phyloP scores from a whole-genome alignment of 73 alveolate genomes.

The Paramecium primaurelia region DNA sequence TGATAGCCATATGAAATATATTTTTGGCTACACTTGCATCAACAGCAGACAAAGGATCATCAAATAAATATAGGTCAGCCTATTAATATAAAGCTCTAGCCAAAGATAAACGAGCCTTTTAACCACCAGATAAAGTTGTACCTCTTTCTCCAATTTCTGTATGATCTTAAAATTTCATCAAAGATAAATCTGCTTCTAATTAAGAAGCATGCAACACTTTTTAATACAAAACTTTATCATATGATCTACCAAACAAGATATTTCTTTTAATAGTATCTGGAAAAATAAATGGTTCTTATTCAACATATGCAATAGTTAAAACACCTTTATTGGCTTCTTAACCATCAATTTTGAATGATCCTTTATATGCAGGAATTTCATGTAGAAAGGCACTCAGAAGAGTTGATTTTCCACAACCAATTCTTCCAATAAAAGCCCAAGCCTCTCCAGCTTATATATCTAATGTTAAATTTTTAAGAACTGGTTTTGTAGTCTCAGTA shows the following conservation, averaged over 20 bases:
- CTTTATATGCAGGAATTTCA: slow-evolving; percentile 64
- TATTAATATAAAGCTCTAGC: slow-evolving; percentile 88
- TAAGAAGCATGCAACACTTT: slow-evolving; percentile 78
- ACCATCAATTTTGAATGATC: slow-evolving; percentile 35
- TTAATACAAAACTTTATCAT: slow-evolving; percentile 74
- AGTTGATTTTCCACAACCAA: slow-evolving; percentile 87
- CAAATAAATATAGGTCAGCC: slow-evolving; percentile 71
- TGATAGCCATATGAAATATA: slow-evolving; percentile 43
- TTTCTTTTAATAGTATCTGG: slow-evolving; percentile 87
- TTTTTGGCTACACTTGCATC: slow-evolving; percentile 73
- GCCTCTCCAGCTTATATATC: slow-evolving; percentile 82
- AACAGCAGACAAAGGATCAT: slow-evolving; percentile 78
- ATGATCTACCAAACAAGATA: slow-evolving; percentile 80
- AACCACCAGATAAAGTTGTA: slow-evolving; percentile 80
- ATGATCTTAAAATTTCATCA: slow-evolving; percentile 79
- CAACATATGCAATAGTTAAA: slow-evolving; percentile 66
- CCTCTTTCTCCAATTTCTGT: slow-evolving; percentile 96
- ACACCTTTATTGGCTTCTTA: not conserved
- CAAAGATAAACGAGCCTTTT: slow-evolving; percentile 82
- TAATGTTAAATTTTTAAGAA: slow-evolving; percentile 62
- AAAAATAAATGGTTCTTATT: slow-evolving; percentile 91
- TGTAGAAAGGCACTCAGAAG: slow-evolving; percentile 70
- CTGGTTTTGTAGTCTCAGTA: not conserved
- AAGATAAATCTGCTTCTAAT: slow-evolving; percentile 82
- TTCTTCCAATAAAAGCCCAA: slow-evolving; percentile 88